Evolutionary conservation across 345 rosid species (phyloP), one percentile per base, ranked within the genome.

Genomic region (Eucalyptus erythrocorys): DNA sequence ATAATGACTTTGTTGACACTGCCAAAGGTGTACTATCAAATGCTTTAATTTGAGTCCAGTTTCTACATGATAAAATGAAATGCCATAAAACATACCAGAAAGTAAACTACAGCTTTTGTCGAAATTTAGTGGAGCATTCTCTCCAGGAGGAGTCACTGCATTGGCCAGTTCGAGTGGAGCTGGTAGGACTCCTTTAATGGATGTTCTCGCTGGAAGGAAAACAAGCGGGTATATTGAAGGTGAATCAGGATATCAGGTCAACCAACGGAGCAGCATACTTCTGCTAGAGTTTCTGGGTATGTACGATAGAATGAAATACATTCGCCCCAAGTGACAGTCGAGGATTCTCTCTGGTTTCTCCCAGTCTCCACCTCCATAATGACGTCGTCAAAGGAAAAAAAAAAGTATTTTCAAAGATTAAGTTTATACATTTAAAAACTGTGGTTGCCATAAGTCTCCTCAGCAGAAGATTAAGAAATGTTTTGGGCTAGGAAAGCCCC

Each of bases 151-250:
- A 57, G 98, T 97, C 37, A 97, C 99, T 21, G 99, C 99, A 85
- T 91, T 97, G 89, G 99, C 96, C 86, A 99, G 99, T 89, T 93
- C 99, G 59, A 97, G 97, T 86, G 99, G 99, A 89, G 99, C 99
- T 2, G 99, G 99, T 6, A 97, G 96, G 92, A 97, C 99, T 64
- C 96, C 99, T 80, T 91, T 97, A 91, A 95, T 95, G 99, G 99
- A 97, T 91, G 99, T 97, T 50, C 99, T 97, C 57, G 97, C 98
- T 8, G 99, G 99, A 86, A 93, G 99, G 86, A 96, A 97, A 93
- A 97, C 99, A 45, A 95, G 99, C 85, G 99, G 99, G 88, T 95
- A 95, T 90, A 94, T 92, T 48, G 98, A 96, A 90, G 99, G 99
- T 87, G 95, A 95, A 93, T 97, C 84, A 93, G 86, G 94, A 94